Evolutionary conservation across 192 early-diverging fungal species (phyloP), one percentile per base, ranked within the genome.

Genomic region (Backusella psychrophila): DNA sequence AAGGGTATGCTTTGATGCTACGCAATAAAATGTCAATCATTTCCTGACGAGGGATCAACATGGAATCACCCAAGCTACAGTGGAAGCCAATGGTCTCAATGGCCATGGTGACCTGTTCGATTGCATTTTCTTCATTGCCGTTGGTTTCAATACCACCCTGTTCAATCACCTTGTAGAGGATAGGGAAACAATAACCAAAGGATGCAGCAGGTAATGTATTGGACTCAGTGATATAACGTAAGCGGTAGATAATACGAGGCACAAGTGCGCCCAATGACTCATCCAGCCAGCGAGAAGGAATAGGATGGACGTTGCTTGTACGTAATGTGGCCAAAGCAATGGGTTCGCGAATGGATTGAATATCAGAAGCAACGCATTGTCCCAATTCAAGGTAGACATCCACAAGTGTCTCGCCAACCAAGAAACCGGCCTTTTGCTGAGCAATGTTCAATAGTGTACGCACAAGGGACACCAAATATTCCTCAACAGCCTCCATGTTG

Each of bases 91-190:
- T 79, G 26, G 93, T 80, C 53, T 91, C 91, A 9, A 90, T 84
- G 14, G 87, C 86, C 80, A 93, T 88, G 36, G 85, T 83, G 63
- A 94, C 86, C 77, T 94, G 93, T 71, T 93, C 93, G 68, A 86
- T 73, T 4, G 81, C 81, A n/a, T 46, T 72, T 77, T 87, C 86
- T n/a, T 76, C 49, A 0, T 80, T 79, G 23, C 85, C 80, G 56
- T 74, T 69, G 53, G 77, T 82, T 26, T 85, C 90, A 82, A 92
- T 89, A 7, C 92, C 93, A 75, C 86, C 87, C 42, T 87, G 81
- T 6, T 85, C 79, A 26, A 90, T 86, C n/a, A 90, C 84, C n/a
- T 88, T 85, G 72, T 89, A 77, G 73, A 93, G 86, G 44, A 94
- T 56, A 42, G 91, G 89, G 79, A 93, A 87, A 72, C 90, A 80